Conservation (phyloP, 2,329 filamentous ascomycete genomes). For the Xylaria polymorpha region DNA sequence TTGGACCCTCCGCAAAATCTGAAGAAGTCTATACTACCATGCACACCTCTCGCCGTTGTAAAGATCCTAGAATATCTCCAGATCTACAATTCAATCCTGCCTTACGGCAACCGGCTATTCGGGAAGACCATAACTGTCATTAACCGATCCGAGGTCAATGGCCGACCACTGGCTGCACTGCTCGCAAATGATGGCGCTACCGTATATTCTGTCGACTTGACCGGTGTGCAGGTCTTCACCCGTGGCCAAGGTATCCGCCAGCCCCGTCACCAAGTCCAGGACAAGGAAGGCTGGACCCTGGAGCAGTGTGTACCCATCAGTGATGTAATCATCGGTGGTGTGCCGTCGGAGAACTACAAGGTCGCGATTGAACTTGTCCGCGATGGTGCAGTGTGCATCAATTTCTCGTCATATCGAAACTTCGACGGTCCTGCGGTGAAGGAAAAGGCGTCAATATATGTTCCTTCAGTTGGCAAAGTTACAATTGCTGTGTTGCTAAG, state of each 20-base stretch:
- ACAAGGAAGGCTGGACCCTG: constrained; percentile 82
- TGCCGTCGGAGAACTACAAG: constrained; percentile 89
- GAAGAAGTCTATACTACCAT: constrained; percentile 93
- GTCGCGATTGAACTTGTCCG: constrained; percentile 84
- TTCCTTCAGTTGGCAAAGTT: constrained; percentile 96
- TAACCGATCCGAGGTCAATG: constrained; percentile 96
- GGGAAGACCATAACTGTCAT: constrained; percentile 96
- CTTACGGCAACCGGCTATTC: constrained; percentile 91
- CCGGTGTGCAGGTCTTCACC: constrained; percentile 91
- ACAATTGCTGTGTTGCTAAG: constrained; percentile 92
- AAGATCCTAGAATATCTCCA: constrained; percentile 97
- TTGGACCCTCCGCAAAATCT: constrained; percentile 80
- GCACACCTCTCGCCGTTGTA: constrained; percentile 93
- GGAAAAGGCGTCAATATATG: constrained; percentile 95
- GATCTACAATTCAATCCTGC: constrained; percentile 95
- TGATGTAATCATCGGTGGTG: constrained; percentile 94
- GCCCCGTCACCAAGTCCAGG: constrained; percentile 84
- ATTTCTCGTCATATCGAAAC: constrained; percentile 96
- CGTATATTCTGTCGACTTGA: constrained; percentile 94
- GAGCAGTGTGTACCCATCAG: constrained; percentile 86
- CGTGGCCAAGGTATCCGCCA: constrained; percentile 88
- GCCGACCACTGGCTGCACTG: constrained; percentile 88
- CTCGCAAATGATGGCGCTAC: constrained; percentile 95
- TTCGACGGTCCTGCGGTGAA: constrained; percentile 87
- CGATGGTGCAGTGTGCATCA: constrained; percentile 97